These are phyloP conservation scores for Candida anutae DNA, from an alignment of 1,139 yeast species.

Conservation along the genomic window DNA sequence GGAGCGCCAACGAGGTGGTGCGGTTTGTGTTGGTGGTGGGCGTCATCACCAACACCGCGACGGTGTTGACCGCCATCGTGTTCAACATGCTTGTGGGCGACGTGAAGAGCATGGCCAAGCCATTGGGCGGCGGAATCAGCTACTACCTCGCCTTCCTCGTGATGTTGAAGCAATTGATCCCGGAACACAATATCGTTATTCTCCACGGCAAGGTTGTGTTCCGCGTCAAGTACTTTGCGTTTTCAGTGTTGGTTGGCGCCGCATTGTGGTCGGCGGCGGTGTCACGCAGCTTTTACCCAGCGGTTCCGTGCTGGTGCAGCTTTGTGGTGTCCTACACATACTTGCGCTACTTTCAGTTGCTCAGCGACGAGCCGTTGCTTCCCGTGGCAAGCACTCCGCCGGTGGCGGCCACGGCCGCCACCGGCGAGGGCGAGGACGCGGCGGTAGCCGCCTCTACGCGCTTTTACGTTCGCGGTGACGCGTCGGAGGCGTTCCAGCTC, in stretches of 20 bases:
- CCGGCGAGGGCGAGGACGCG: constrained; percentile 13
- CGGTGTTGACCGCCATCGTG: constrained; percentile 25
- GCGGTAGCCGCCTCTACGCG: constrained; percentile 27
- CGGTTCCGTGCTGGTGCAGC: constrained; percentile 60
- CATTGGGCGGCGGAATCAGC: constrained; percentile 69
- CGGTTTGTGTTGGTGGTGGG: constrained; percentile 54
- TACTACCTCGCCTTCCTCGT: constrained; percentile 72
- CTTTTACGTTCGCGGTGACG: too few relatives aligned
- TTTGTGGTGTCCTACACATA: constrained; percentile 68
- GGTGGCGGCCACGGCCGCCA: constrained; percentile 23
- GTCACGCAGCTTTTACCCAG: constrained; percentile 40
- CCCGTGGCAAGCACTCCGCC: constrained; percentile 11
- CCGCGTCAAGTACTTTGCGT: constrained; percentile 69
- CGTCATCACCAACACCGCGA: constrained; percentile 35
- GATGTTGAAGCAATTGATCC: constrained; percentile 80
- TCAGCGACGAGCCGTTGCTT: constrained; percentile 27
- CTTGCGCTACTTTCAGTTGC: constrained; percentile 64
- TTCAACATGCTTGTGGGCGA: constrained; percentile 31
- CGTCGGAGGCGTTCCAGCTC: constrained; percentile 81
- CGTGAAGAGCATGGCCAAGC: constrained; percentile 31
- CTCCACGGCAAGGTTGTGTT: constrained; percentile 57
- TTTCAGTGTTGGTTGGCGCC: constrained; percentile 43
- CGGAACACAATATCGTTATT: constrained; percentile 74
- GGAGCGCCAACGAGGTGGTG: constrained; percentile 56
- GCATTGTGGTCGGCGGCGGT: constrained; percentile 37